Conservation (phyloP, 345 rosid genomes). For the Eucalyptus sideroxylon region DNA sequence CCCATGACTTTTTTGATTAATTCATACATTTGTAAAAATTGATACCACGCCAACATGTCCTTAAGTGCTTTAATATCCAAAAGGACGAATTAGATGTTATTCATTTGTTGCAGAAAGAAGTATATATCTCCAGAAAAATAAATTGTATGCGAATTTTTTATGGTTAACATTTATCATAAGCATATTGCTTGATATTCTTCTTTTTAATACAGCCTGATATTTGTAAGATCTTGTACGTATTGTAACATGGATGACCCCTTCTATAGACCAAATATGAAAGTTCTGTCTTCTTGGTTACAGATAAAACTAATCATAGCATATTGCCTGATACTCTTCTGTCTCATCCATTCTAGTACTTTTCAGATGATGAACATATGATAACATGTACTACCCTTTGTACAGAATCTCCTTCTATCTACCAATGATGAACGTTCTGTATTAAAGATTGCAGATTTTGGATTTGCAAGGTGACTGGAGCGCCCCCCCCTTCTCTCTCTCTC, state of each 20-base stretch:
- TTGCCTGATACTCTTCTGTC: not conserved
- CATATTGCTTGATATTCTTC: not conserved
- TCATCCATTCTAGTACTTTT: not conserved
- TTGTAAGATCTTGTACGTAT: not conserved
- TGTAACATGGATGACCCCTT: not conserved
- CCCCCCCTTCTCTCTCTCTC: not conserved
- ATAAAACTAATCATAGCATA: not conserved
- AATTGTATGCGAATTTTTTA: not conserved
- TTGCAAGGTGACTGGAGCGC: slow-evolving; percentile 67
- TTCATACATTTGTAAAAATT: not conserved
- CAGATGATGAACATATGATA: not conserved
- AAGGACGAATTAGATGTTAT: not conserved
- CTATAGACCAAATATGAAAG: not conserved
- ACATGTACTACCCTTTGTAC: slow-evolving; percentile 17
- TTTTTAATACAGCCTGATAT: not conserved
- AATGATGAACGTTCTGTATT: slow-evolving; percentile 46
- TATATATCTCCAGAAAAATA: not conserved
- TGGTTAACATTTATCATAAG: not conserved
- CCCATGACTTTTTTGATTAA: not conserved
- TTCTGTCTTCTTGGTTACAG: not conserved
- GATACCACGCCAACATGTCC: not conserved
- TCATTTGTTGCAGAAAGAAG: not conserved
- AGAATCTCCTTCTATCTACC: slow-evolving; percentile 92
- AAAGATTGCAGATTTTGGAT: slow-evolving; percentile 99
- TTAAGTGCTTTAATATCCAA: not conserved